Conservation (phyloP, 148 eudicot genomes). For the Cornus kousa region DNA sequence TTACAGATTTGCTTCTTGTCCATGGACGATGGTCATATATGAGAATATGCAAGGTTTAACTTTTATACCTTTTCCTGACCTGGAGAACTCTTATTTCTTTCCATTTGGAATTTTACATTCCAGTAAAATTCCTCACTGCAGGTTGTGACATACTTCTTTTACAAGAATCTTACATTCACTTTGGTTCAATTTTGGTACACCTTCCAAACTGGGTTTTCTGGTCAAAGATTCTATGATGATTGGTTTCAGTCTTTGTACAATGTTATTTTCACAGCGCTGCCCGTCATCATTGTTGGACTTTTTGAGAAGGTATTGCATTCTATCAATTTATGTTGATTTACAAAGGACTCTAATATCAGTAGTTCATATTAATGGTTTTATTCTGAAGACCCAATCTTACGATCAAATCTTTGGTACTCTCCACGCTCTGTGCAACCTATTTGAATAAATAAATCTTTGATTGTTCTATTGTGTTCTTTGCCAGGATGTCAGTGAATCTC, state of each 20-base stretch:
- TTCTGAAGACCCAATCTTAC: background rate
- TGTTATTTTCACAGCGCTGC: conserved; percentile 86
- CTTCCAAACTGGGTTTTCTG: conserved; percentile 89
- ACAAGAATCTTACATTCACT: conserved; percentile 93
- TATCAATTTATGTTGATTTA: background rate
- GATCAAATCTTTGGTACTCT: background rate
- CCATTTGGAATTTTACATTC: conserved; percentile 8
- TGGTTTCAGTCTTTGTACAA: conserved; percentile 97
- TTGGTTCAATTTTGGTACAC: conserved; percentile 97
- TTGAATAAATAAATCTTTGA: background rate
- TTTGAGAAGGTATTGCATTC: conserved; percentile 75
- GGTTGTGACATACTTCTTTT: conserved; percentile 90
- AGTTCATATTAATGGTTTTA: background rate
- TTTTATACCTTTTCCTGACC: background rate
- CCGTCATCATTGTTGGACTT: conserved; percentile 85
- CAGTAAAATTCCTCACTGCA: conserved; percentile 34
- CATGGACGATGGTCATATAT: conserved; percentile 99
- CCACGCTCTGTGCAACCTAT: background rate
- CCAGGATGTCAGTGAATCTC: conserved; percentile 89
- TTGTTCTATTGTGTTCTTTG: conserved; percentile 13
- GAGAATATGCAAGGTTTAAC: conserved; percentile 84
- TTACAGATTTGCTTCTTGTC: conserved; percentile 90
- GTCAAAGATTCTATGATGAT: conserved; percentile 97
- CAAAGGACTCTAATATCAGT: background rate
- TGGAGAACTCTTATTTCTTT: background rate